Conservation (phyloP, 73 alveolate species). For the Tetrahymena borealis region DNA sequence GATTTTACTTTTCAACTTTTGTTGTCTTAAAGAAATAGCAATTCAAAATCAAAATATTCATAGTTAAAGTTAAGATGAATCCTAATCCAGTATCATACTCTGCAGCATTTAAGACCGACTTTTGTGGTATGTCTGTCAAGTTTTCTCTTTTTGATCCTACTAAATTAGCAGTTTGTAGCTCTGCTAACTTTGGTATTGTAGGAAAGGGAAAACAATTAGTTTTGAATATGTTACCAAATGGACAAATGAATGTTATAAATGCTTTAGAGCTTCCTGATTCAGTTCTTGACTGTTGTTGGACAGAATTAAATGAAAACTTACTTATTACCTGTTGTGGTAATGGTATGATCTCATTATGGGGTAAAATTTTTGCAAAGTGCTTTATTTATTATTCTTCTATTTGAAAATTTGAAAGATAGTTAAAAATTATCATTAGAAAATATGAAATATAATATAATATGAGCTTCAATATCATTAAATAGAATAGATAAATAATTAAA, state of each 20-base stretch:
- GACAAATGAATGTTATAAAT: constrained; percentile 1
- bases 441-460: too few relatives aligned
- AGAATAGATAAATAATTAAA: too few relatives aligned
- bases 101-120: background rate
- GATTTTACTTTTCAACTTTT: background rate
- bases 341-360: constrained; percentile 76
- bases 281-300: constrained; percentile 80
- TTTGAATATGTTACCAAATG: background rate
- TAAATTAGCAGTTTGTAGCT: constrained; percentile 63
- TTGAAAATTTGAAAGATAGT: background rate
- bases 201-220: constrained; percentile 58
- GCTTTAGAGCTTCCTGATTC: constrained; percentile 55
- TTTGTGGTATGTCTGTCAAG: constrained; percentile 65
- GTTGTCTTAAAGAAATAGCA: background rate
- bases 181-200: constrained; percentile 75
- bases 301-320: constrained; percentile 74
- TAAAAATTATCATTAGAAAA: too few relatives aligned
- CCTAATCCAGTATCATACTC: background rate
- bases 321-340: constrained; percentile 82
- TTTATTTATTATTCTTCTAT: background rate
- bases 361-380: constrained; percentile 43
- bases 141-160: constrained; percentile 73
- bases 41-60: too few relatives aligned
- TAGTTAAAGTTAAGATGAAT: too few relatives aligned
- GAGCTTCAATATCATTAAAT: too few relatives aligned